Evolutionary conservation across 352 stramenopile genomes (phyloP), one percentile per base, ranked within the genome.

Genomic region (Globisporangium ultimum): DNA sequence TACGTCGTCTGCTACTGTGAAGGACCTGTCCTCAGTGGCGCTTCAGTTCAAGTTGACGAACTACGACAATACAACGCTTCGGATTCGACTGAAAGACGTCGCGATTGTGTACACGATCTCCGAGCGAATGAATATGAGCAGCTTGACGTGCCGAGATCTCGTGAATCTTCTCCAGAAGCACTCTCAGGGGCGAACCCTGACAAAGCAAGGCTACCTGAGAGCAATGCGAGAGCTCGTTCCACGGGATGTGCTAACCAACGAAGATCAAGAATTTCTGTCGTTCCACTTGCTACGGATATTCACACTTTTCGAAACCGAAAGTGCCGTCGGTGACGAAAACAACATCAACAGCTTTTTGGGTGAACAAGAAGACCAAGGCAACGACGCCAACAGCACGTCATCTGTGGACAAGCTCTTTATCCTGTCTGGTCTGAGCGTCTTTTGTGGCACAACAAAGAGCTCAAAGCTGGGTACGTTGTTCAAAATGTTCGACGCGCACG

Each of bases 401-500:
- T 85, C 86, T 0, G 86, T 95, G 9, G 80, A 88, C 32, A 90
- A 72, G 22, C 59, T 93, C 9, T 78, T 91, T 38, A 53, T 95
- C 9, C 56, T 88, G 9, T 73, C 80, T 46, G 96, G 93, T 5
- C 80, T 98, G 67, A 96, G 88, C 52, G 80, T 99, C 17, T 88
- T 99, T 45, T 98, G 92, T 57, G 90, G 87, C 13, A 96, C 91
- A 2, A 97, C 93, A 13, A 99, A 99, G 65, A 98, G 91, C 65
- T 81, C 80, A 2, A 99, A 99, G 61, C 80, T 99, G 2, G 80
- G 87, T 2, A 84, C 92, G 13, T 55, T 96, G 13, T 97, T 96
- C 54, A 89, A 87, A 50, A 60, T 95, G 3, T 93, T 92, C 46
- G 83, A 90, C 21, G 67, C 67, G 2, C 84, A 88, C 9, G 66